Conservation (phyloP, 1,284 basidiomycete species). For the Cryptococcus hybrid region DNA sequence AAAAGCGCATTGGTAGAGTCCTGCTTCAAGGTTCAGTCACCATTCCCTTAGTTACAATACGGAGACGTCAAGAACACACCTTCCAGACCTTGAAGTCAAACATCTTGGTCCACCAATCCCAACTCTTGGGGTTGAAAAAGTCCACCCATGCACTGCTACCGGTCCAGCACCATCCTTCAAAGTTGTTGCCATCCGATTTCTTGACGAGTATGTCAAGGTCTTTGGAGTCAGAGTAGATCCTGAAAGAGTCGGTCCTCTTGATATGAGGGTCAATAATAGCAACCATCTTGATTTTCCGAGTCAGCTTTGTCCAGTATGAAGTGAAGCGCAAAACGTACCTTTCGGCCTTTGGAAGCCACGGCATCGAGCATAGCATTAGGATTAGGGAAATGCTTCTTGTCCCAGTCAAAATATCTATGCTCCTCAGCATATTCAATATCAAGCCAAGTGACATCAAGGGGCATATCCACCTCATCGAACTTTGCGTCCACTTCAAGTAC, state of each 20-base stretch:
- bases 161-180: conserved; percentile 98
- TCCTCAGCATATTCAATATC: conserved; percentile 96
- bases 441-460: conserved; percentile 96
- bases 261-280: conserved; percentile 96
- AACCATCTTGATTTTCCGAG: conserved; percentile 71
- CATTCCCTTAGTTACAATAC: not conserved
- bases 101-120: conserved; percentile 86
- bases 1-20: conserved; percentile 69
- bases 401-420: conserved; percentile 98
- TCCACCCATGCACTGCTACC: conserved; percentile 96
- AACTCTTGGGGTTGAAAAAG: conserved; percentile 87
- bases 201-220: conserved; percentile 81
- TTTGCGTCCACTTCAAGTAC: conserved; percentile 79
- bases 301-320: not conserved
- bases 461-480: conserved; percentile 92
- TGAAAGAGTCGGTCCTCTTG: conserved; percentile 77
- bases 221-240: conserved; percentile 80
- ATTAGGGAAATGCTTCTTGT: conserved; percentile 86
- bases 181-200: conserved; percentile 74
- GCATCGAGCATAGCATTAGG: conserved; percentile 90
- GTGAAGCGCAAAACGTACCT: conserved; percentile 57
- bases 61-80: not conserved
- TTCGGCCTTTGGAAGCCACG: conserved; percentile 79
- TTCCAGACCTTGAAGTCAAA: conserved; percentile 65
- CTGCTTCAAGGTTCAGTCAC: conserved; percentile 10